A percentile compares a stretch with the other conserved stretches of the same genome.
Conservation (phyloP, 768 basidiomycete genomes). For the Mycena rosella region DNA sequence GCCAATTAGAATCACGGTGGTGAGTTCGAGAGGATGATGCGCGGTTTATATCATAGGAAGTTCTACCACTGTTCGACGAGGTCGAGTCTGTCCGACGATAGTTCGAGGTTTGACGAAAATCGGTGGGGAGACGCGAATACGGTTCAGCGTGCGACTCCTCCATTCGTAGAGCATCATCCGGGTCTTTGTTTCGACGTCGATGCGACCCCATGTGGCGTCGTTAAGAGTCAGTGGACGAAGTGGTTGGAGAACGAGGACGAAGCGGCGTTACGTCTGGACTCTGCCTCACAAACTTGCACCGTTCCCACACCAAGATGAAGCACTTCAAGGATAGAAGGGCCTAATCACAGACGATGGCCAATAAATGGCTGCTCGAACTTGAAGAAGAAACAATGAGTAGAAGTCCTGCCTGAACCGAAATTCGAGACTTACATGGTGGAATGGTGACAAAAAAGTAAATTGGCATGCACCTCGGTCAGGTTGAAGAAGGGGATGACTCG, state of each 20-base stretch:
- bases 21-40: constrained; percentile 65
- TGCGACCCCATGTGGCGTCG: constrained; percentile 58
- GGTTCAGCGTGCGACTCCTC: constrained; percentile 67
- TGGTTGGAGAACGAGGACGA: constrained; percentile 39
- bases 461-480: constrained; percentile 9
- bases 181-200: constrained; percentile 65
- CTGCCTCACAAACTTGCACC: constrained; percentile 29
- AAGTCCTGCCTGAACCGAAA: constrained; percentile 6
- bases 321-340: constrained; percentile 4
- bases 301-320: constrained; percentile 13
- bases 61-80: constrained; percentile 49
- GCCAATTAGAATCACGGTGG: constrained; percentile 68
- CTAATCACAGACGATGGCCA: background rate
- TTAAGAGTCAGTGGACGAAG: constrained; percentile 38
- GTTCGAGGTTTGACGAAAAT: constrained; percentile 61
- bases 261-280: constrained; percentile 38
- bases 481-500: background rate
- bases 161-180: constrained; percentile 62
- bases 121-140: constrained; percentile 64
- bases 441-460: constrained; percentile 19
- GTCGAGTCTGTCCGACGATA: constrained; percentile 60
- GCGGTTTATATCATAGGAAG: constrained; percentile 60
- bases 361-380: constrained; percentile 29
- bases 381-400: constrained; percentile 35
- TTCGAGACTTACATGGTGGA: constrained; percentile 47